Evolutionary conservation across 2,329 filamentous ascomycete species (phyloP).

Genomic region (Hymenoscyphus fraxineus): DNA sequence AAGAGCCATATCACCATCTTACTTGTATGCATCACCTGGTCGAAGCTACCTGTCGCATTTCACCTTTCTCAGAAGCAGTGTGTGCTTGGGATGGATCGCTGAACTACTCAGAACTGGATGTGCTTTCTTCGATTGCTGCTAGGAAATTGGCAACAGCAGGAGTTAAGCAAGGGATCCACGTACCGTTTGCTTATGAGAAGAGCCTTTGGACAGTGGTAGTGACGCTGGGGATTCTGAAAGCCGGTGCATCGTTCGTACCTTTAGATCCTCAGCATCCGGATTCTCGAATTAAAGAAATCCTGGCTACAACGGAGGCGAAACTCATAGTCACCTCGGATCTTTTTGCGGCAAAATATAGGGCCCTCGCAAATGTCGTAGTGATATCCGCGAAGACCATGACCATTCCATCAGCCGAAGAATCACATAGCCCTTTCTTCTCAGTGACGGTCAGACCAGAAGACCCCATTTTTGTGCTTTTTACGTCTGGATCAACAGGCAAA

Average conservation of each 20-base stretch:
- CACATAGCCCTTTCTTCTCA: background rate
- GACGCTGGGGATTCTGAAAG: conserved; percentile 25
- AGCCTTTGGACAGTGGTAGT: conserved; percentile 25
- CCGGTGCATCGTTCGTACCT: conserved; percentile 30
- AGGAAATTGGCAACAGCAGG: conserved; percentile 14
- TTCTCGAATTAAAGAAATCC: conserved; percentile 15
- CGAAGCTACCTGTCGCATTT: background rate
- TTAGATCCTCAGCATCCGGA: conserved; percentile 31
- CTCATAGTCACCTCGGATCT: background rate
- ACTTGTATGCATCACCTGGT: background rate
- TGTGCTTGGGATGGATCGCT: conserved; percentile 7
- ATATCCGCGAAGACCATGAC: background rate
- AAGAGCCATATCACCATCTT: background rate
- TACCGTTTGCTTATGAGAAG: conserved; percentile 31
- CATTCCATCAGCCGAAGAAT: background rate
- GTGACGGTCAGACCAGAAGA: background rate
- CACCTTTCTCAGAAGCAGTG: background rate
- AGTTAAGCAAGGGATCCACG: conserved; percentile 15
- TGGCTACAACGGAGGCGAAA: background rate
- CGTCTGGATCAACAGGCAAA: conserved; percentile 24
- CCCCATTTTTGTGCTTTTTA: background rate
- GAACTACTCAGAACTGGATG: conserved; percentile 24
- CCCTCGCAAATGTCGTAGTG: background rate
- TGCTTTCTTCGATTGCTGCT: conserved; percentile 18
- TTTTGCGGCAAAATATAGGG: background rate